Percentiles rank a stretch among this genome's conserved stretches.
Evolutionary conservation across 1,284 basidiomycete genomes (phyloP).

Genomic region (Trichosporon asahii): DNA sequence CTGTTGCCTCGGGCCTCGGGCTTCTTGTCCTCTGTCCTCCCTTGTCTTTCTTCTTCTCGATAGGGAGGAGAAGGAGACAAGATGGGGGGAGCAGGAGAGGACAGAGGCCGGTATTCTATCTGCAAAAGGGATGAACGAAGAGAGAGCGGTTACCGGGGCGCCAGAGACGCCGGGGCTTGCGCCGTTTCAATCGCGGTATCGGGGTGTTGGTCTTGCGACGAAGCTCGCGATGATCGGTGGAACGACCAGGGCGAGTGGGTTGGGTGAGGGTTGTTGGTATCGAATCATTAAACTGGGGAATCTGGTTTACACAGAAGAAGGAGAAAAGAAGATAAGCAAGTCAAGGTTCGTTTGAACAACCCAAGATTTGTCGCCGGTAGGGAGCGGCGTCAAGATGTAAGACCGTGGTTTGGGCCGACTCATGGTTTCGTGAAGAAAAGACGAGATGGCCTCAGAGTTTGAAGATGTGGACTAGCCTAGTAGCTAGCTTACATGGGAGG

Average conservation of each 20-base stretch:
- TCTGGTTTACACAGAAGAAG: not conserved
- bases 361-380: not conserved
- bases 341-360: not conserved
- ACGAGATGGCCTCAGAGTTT: not conserved
- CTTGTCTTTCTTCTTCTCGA: too few species aligned
- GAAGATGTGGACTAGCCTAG: not conserved
- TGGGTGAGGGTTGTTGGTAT: not conserved
- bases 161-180: too few species aligned
- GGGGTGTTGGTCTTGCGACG: not conserved
- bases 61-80: not conserved
- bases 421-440: too few species aligned
- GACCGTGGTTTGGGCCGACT: not conserved
- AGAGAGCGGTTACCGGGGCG: too few species aligned
- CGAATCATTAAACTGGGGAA: not conserved
- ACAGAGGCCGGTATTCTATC: not conserved
- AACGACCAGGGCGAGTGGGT: too few species aligned
- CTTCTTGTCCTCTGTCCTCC: too few species aligned
- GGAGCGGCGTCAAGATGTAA: constrained; percentile 5
- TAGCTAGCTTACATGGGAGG: not conserved
- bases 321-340: not conserved
- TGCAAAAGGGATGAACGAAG: not conserved
- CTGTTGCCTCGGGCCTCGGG: too few species aligned
- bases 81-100: too few species aligned
- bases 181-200: not conserved
- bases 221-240: not conserved